Evolutionary conservation across 2,329 filamentous ascomycete species (phyloP).

Genomic region (Diaporthe vexans): DNA sequence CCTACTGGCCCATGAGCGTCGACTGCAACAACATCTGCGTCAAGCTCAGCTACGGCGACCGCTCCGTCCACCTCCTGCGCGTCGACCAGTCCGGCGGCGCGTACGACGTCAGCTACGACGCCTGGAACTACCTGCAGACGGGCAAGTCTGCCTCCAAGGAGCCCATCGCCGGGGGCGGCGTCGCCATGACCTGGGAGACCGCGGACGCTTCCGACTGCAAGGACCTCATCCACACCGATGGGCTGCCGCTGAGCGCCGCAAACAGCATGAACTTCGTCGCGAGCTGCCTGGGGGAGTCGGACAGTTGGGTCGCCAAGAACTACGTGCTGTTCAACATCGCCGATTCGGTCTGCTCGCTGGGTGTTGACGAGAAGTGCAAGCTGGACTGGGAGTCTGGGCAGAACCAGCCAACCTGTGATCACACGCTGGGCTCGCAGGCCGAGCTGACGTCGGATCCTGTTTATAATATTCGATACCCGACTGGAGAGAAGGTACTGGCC

Average conservation of each 20-base stretch:
- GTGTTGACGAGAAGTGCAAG: conserved; percentile 61
- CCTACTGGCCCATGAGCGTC: conserved; percentile 68
- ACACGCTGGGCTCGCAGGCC: conserved; percentile 56
- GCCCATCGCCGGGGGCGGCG: conserved; percentile 62
- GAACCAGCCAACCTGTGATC: conserved; percentile 61
- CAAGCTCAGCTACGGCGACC: conserved; percentile 62
- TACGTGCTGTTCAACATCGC: conserved; percentile 65
- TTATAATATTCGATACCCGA: conserved; percentile 63
- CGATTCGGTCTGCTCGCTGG: conserved; percentile 62
- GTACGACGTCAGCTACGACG: conserved; percentile 67
- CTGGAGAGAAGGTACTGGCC: conserved; percentile 57
- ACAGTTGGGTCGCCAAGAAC: conserved; percentile 63
- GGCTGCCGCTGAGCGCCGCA: conserved; percentile 56
- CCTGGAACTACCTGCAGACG: conserved; percentile 68
- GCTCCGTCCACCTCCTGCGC: conserved; percentile 68
- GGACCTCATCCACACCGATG: conserved; percentile 61
- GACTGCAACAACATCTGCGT: conserved; percentile 70
- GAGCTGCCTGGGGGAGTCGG: conserved; percentile 56
- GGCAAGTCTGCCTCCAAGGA: conserved; percentile 61
- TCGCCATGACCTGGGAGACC: conserved; percentile 62
- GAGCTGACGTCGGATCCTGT: conserved; percentile 56
- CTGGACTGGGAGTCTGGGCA: conserved; percentile 56
- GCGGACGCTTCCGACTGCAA: conserved; percentile 62
- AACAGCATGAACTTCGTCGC: conserved; percentile 68
- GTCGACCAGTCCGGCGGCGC: conserved; percentile 69